phyloP scores from a whole-genome alignment of 176 grass and related monocot species.

The Musa troglodytarum region DNA sequence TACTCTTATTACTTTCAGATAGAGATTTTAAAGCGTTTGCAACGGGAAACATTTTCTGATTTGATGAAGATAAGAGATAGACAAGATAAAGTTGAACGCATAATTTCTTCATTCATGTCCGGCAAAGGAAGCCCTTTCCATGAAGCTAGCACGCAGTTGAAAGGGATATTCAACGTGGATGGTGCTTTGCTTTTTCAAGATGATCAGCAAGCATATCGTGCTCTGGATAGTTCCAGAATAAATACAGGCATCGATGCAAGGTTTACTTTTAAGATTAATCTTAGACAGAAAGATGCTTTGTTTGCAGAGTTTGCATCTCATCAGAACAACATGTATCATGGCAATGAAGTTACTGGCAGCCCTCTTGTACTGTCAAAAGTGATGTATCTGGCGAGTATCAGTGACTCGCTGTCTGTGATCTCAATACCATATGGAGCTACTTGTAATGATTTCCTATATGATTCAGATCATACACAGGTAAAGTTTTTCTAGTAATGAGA shows the following conservation, averaged over 20 bases:
- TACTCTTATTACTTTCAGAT: conserved; percentile 15
- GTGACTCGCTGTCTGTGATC: conserved; percentile 40
- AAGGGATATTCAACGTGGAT: conserved; percentile 42
- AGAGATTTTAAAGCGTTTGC: conserved; percentile 37
- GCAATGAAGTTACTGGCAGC: conserved; percentile 40
- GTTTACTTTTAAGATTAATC: conserved; percentile 61
- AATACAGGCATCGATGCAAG: conserved; percentile 38
- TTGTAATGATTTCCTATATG: conserved; percentile 58
- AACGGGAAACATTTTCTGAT: conserved; percentile 31
- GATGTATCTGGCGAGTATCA: conserved; percentile 57
- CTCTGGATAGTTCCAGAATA: conserved; percentile 29
- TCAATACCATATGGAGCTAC: conserved; percentile 56
- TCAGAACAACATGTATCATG: conserved; percentile 24
- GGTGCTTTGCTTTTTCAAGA: conserved; percentile 25
- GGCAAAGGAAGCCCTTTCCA: conserved; percentile 35
- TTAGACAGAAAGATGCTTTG: conserved; percentile 63
- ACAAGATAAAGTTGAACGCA: conserved; percentile 30
- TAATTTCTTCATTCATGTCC: conserved; percentile 15
- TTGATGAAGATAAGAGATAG: conserved; percentile 37
- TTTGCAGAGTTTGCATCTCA: conserved; percentile 51
- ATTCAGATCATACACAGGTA: conserved; percentile 43
- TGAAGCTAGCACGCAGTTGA: conserved; percentile 46
- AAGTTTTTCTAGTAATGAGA: conserved; percentile 16
- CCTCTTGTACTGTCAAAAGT: conserved; percentile 67
- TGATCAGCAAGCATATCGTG: background rate